Percentiles rank a stretch among this genome's conserved stretches.
Conservation (phyloP, 140 eudicot genomes). For the Senecio squalidus region DNA sequence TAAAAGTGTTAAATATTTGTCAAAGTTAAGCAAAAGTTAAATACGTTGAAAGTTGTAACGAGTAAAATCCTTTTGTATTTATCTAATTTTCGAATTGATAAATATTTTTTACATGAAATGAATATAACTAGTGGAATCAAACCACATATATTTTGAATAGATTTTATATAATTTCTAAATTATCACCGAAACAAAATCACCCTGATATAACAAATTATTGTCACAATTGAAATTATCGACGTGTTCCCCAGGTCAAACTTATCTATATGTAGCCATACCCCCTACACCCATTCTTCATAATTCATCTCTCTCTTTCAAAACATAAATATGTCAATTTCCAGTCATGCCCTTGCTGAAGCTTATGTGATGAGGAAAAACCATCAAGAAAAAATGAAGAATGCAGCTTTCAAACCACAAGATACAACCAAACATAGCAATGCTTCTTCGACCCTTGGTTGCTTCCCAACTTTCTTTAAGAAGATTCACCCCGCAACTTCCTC, state of each 20-base stretch:
- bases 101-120: too few species aligned
- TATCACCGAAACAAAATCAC: too few species aligned
- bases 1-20: too few species aligned
- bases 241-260: slow-evolving; percentile 6
- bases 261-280: slow-evolving; percentile 17
- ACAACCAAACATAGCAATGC: background rate
- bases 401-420: background rate
- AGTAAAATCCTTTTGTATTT: too few species aligned
- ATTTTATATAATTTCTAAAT: too few species aligned
- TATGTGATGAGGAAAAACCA: slow-evolving; percentile 27
- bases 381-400: slow-evolving; percentile 24
- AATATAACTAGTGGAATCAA: too few species aligned
- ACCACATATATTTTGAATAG: too few species aligned
- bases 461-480: slow-evolving; percentile 11
- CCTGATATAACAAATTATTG: too few species aligned
- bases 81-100: too few species aligned
- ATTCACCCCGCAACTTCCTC: slow-evolving; percentile 9
- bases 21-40: too few species aligned
- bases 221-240: background rate
- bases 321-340: slow-evolving; percentile 19
- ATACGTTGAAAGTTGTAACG: too few species aligned
- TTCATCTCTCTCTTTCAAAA: slow-evolving; percentile 4
- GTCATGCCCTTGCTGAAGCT: slow-evolving; percentile 31
- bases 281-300: background rate
- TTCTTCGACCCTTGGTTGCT: slow-evolving; percentile 5